Evolutionary conservation across 2,329 filamentous ascomycete genomes (phyloP).

Genomic region (Acarospora socialis): DNA sequence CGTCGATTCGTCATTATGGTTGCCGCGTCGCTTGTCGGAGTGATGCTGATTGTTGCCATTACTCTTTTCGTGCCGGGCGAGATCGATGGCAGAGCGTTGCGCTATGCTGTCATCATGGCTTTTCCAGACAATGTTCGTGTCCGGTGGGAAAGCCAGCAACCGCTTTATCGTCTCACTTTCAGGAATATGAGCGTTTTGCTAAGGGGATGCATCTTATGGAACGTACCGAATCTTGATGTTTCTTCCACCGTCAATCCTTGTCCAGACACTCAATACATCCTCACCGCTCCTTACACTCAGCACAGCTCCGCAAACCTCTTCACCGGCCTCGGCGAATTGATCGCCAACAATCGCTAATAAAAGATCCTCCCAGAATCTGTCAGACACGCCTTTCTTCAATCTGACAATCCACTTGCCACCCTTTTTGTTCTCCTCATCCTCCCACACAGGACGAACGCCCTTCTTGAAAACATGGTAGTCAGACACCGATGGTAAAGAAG

Average conservation of each 20-base stretch:
- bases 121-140: slow-evolving; percentile 89
- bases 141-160: slow-evolving; percentile 67
- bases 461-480: slow-evolving; percentile 98
- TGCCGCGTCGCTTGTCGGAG: too few species aligned
- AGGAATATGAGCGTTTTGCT: slow-evolving; percentile 16
- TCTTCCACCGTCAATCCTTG: slow-evolving; percentile 77
- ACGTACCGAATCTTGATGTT: slow-evolving; percentile 90
- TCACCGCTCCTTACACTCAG: slow-evolving; percentile 89
- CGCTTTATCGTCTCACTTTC: slow-evolving; percentile 84
- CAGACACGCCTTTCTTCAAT: slow-evolving; percentile 91
- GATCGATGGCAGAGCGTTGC: slow-evolving; percentile 78
- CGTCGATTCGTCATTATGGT: too few species aligned
- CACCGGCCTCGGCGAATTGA: slow-evolving; percentile 80
- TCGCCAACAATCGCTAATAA: slow-evolving; percentile 83
- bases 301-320: slow-evolving; percentile 90
- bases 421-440: slow-evolving; percentile 90
- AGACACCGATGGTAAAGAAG: slow-evolving; percentile 73
- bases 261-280: slow-evolving; percentile 97
- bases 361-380: slow-evolving; percentile 94
- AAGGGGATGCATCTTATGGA: slow-evolving; percentile 3
- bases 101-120: slow-evolving; percentile 93
- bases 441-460: slow-evolving; percentile 93
- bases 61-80: slow-evolving; percentile 75
- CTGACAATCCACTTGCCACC: slow-evolving; percentile 97
- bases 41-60: slow-evolving; percentile 24